Evolutionary conservation across 2,329 filamentous ascomycete species (phyloP).

Genomic region (Colletotrichum aenigma): DNA sequence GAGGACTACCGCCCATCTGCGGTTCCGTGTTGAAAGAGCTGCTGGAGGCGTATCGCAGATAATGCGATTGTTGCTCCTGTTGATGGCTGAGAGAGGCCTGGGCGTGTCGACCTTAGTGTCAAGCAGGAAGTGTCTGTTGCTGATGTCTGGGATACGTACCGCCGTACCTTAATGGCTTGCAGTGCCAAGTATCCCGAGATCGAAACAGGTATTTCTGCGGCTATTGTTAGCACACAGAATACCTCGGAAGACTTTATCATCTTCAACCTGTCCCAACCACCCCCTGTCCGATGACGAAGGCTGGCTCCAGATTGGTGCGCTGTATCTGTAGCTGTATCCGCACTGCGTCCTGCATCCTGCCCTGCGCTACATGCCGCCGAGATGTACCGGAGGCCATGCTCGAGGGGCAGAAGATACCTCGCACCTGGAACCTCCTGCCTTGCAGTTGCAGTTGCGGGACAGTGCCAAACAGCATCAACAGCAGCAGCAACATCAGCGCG

Average conservation of each 20-base stretch:
- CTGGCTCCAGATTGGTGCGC: constrained; percentile 9
- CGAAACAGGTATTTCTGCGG: neutral
- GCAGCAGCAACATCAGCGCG: neutral
- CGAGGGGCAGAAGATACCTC: neutral
- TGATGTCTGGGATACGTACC: neutral
- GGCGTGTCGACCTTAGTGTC: neutral
- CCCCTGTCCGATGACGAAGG: constrained; percentile 1
- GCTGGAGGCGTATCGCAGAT: neutral
- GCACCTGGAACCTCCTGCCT: neutral
- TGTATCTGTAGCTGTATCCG: constrained; percentile 9
- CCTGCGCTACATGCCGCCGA: neutral
- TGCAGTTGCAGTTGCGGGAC: neutral
- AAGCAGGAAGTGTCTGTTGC: neutral
- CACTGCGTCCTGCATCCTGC: neutral
- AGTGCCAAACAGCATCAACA: neutral
- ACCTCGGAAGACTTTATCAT: neutral
- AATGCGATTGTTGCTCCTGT: neutral
- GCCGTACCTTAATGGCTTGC: neutral
- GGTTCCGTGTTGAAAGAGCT: neutral
- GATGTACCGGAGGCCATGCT: neutral
- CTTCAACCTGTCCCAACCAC: neutral
- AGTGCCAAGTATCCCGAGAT: neutral
- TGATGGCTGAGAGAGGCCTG: neutral
- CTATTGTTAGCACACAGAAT: neutral
- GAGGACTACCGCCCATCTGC: neutral